Base-by-base conservation (phyloP, 148 eudicot species). In the Selenicereus undatus region DNA sequence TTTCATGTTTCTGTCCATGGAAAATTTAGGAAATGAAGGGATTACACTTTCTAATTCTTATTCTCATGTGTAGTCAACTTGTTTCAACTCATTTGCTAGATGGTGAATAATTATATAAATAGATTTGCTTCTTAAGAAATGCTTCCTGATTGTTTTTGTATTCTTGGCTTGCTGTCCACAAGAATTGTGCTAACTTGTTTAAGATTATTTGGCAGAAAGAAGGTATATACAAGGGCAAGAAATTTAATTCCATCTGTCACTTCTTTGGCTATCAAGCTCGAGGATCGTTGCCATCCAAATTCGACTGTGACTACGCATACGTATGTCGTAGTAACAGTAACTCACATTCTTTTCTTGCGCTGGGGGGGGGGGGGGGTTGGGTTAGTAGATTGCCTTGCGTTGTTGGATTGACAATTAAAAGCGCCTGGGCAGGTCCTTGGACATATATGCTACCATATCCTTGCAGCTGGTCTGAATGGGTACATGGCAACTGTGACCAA, bases 191-290 rank as follows among this genome's bases (percentile, higher is more conserved):
- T 70, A 62, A 79, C 52, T n/a, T 22, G n/a, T 27, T 70, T 66
- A 12, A 64, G 32, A 26, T 73, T 66, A 21, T 76, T 80, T 45
- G 83, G 86, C 97, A 96, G 99, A 93, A 93, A 90, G 97, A 90
- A 87, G 98, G 98, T 76, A 90, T 98, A 73, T 96, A 96, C 92
- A 93, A 90, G 90, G 99, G 99, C 73, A 96, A 96, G 93, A 96
- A 96, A 75, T 93, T 96, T 75, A 96, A 92, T 87, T 98, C 95
- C 45, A 96, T 96, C 82, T 96, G 99, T 83, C 99, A 96, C 88
- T 96, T 96, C 83, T 93, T 96, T 82, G 99, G 99, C 76, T 96
- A 96, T 85, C 99, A 96, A 89, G 98, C 99, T 75, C 91, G 98
- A 64, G 99, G 99, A 88, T 92, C 99, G 71, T 82, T 96, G 81